Evolutionary conservation across 306 rosid genomes (phyloP).

Genomic region (Benincasa hispida): DNA sequence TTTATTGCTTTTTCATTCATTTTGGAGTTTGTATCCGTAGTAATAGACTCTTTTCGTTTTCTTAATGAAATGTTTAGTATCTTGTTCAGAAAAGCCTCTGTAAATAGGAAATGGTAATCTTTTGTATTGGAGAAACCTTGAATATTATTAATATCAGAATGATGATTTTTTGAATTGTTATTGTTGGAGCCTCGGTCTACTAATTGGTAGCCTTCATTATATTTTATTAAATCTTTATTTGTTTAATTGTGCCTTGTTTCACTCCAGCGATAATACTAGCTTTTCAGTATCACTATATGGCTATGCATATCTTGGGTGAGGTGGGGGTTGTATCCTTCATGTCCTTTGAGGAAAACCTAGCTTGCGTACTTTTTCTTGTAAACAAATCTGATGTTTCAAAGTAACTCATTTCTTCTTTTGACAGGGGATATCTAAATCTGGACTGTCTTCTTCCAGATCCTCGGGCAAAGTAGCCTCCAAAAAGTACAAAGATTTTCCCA

Average conservation of each 20-base stretch:
- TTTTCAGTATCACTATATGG: background rate
- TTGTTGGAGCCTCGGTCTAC: background rate
- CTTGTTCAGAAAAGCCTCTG: too few relatives aligned
- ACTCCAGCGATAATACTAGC: background rate
- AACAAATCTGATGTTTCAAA: background rate
- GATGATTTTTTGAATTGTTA: background rate
- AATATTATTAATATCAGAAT: background rate
- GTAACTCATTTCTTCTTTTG: slow-evolving; percentile 14
- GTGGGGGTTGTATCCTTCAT: background rate
- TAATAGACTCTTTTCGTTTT: too few relatives aligned
- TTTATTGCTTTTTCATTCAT: too few relatives aligned
- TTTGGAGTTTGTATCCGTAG: too few relatives aligned
- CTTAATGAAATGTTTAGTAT: too few relatives aligned
- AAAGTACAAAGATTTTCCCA: slow-evolving; percentile 40
- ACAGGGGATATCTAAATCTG: slow-evolving; percentile 62
- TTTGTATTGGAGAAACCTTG: background rate
- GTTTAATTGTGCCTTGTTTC: background rate
- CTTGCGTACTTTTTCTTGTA: background rate
- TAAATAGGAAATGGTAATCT: background rate
- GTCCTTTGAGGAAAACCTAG: background rate
- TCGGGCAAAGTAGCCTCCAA: slow-evolving; percentile 48
- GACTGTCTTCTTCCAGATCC: slow-evolving; percentile 45
- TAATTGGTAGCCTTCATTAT: background rate
- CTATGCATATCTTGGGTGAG: background rate
- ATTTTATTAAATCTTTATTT: background rate